A percentile compares a stretch with the other conserved stretches of the same genome.
Evolutionary conservation across 257 asterid species (phyloP).

Genomic region (Petrea volubilis): DNA sequence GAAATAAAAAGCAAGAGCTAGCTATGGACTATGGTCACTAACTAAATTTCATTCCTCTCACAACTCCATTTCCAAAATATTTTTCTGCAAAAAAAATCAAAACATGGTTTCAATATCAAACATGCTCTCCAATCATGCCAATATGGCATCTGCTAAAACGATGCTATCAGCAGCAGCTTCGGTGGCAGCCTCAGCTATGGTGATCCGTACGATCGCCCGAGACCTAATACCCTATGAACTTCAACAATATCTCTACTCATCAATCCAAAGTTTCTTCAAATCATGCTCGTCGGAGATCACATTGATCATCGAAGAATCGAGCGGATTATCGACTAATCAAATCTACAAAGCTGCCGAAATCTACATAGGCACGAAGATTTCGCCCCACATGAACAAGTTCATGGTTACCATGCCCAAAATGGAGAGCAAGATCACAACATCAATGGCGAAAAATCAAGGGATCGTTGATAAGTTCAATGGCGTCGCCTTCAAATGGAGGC

Average conservation of each 20-base stretch:
- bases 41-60: background rate
- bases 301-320: slow-evolving; percentile 39
- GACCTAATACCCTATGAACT: slow-evolving; percentile 45
- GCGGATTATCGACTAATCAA: slow-evolving; percentile 42
- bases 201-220: slow-evolving; percentile 41
- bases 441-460: slow-evolving; percentile 36
- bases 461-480: slow-evolving; percentile 38
- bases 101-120: slow-evolving; percentile 27
- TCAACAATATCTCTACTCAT: slow-evolving; percentile 26
- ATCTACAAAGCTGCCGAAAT: slow-evolving; percentile 44
- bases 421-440: slow-evolving; percentile 40
- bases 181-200: slow-evolving; percentile 56
- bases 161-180: slow-evolving; percentile 47
- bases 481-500: slow-evolving; percentile 40
- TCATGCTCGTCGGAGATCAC: slow-evolving; percentile 39
- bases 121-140: slow-evolving; percentile 28
- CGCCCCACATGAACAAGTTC: slow-evolving; percentile 28
- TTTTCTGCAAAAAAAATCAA: background rate
- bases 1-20: background rate
- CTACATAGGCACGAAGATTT: slow-evolving; percentile 41
- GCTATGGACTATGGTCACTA: no score
- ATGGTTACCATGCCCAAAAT: slow-evolving; percentile 42
- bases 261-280: slow-evolving; percentile 25
- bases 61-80: background rate
- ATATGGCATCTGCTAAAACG: slow-evolving; percentile 42